A percentile compares a stretch with the other conserved stretches of the same genome.
Evolutionary conservation across 139 green algal genomes (phyloP).

Genomic region (Mesotaenium endlicherianum): DNA sequence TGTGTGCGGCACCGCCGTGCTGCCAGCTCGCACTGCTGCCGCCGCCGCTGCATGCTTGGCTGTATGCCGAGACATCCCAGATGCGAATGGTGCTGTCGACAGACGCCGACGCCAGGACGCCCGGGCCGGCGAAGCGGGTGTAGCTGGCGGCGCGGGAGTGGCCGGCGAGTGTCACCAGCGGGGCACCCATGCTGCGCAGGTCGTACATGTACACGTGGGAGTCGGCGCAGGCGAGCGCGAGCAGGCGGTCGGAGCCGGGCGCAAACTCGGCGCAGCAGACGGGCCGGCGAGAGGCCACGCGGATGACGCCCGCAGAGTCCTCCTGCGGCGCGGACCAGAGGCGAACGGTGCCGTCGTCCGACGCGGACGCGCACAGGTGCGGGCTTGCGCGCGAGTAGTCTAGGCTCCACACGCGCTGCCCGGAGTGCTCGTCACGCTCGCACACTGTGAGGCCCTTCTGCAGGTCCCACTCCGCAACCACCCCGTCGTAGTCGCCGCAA

Average conservation of each 20-base stretch:
- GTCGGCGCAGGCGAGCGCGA: slow-evolving; percentile 20
- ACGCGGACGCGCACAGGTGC: slow-evolving; percentile 17
- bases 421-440: slow-evolving; percentile 32
- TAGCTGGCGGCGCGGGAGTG: slow-evolving; percentile 31
- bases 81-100: slow-evolving; percentile 34
- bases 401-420: slow-evolving; percentile 44
- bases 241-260: neutral
- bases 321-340: slow-evolving; percentile 19
- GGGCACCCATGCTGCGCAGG: neutral
- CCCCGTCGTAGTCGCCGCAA: slow-evolving; percentile 43
- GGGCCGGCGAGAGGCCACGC: neutral
- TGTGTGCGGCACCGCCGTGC: no score
- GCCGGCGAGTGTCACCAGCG: neutral
- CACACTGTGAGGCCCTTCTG: slow-evolving; percentile 17
- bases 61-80: slow-evolving; percentile 21
- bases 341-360: slow-evolving; percentile 29
- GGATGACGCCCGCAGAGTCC: neutral
- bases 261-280: slow-evolving; percentile 31
- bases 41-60: neutral
- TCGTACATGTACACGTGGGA: slow-evolving; percentile 35
- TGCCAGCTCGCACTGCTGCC: neutral
- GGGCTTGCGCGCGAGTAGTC: slow-evolving; percentile 4
- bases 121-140: slow-evolving; percentile 30
- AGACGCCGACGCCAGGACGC: slow-evolving; percentile 21
- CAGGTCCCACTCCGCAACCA: slow-evolving; percentile 37